Percentiles rank a stretch among this genome's conserved stretches.
phyloP scores from a whole-genome alignment of 2,329 filamentous ascomycete species.

The Plenodomus biglobosus region DNA sequence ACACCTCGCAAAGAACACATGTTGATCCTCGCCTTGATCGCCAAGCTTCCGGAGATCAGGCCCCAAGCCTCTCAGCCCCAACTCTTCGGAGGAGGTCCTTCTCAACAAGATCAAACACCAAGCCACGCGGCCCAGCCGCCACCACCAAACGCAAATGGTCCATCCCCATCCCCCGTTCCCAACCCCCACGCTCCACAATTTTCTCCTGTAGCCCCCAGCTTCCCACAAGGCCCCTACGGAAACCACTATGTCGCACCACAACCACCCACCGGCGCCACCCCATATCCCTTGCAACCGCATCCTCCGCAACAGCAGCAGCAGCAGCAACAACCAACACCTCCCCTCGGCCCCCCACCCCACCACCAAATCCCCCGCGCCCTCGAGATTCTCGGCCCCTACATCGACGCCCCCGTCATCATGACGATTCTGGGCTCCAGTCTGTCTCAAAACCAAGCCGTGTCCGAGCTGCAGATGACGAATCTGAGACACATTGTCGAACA shows the following conservation, averaged over 20 bases:
- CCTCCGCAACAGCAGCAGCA: not conserved
- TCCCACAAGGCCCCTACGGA: conserved; percentile 27
- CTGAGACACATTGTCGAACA: conserved; percentile 68
- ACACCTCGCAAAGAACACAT: conserved; percentile 71
- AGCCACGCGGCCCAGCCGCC: conserved; percentile 19
- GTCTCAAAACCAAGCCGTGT: conserved; percentile 38
- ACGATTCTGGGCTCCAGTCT: conserved; percentile 38
- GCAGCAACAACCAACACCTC: conserved; percentile 9
- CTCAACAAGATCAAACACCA: conserved; percentile 12
- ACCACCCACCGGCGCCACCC: conserved; percentile 3
- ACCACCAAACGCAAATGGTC: conserved; percentile 25
- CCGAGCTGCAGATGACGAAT: conserved; percentile 67
- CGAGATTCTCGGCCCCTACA: conserved; percentile 48
- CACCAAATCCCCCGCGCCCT: conserved; percentile 42
- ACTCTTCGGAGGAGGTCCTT: conserved; percentile 27
- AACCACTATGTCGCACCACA: conserved; percentile 21
- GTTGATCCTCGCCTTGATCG: conserved; percentile 82
- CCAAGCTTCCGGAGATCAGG: conserved; percentile 49
- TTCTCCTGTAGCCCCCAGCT: conserved; percentile 33
- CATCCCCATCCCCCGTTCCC: conserved; percentile 30
- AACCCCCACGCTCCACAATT: conserved; percentile 41
- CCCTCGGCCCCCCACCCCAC: conserved; percentile 19
- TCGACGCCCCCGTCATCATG: conserved; percentile 46
- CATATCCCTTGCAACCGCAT: not conserved
- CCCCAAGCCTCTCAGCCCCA: conserved; percentile 31